phyloP scores from a whole-genome alignment of 345 rosid species.

The Abelmoschus esculentus region DNA sequence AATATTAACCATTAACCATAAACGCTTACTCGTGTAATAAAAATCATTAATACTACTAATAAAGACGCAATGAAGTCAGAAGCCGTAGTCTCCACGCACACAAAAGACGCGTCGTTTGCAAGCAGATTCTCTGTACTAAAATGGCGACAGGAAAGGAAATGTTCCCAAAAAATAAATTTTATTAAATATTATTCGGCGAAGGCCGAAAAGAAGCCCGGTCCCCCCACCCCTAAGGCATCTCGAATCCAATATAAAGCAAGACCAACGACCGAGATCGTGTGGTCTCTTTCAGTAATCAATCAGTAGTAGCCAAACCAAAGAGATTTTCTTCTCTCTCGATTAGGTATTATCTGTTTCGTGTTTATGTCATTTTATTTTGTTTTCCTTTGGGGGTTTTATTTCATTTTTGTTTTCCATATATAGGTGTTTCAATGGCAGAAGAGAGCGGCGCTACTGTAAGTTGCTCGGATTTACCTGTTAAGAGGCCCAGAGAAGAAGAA shows the following conservation, averaged over 20 bases:
- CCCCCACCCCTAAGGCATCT: too few relatives aligned
- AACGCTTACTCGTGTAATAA: too few relatives aligned
- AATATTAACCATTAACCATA: too few relatives aligned
- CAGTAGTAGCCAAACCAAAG: not conserved
- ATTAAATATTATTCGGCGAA: too few relatives aligned
- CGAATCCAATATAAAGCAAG: not conserved
- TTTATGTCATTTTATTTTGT: too few relatives aligned
- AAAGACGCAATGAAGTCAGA: too few relatives aligned
- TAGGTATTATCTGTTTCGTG: too few relatives aligned
- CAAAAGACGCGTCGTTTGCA: not conserved
- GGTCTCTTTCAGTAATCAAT: not conserved
- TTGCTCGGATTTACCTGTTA: slow-evolving; percentile 32
- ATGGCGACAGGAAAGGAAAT: too few relatives aligned
- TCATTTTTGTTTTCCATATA: not conserved
- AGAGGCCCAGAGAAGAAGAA: slow-evolving; percentile 50
- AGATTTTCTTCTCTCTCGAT: too few relatives aligned
- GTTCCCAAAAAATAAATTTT: not conserved
- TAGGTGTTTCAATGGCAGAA: slow-evolving; percentile 15
- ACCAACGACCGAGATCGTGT: not conserved
- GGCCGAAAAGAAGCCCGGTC: too few relatives aligned
- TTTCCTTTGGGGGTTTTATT: not conserved
- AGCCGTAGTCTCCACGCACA: not conserved
- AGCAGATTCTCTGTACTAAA: not conserved
- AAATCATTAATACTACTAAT: too few relatives aligned
- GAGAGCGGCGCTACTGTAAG: slow-evolving; percentile 7